Evolutionary conservation across 2,329 filamentous ascomycete genomes (phyloP).

Genomic region (Ramularia collo-cygni): DNA sequence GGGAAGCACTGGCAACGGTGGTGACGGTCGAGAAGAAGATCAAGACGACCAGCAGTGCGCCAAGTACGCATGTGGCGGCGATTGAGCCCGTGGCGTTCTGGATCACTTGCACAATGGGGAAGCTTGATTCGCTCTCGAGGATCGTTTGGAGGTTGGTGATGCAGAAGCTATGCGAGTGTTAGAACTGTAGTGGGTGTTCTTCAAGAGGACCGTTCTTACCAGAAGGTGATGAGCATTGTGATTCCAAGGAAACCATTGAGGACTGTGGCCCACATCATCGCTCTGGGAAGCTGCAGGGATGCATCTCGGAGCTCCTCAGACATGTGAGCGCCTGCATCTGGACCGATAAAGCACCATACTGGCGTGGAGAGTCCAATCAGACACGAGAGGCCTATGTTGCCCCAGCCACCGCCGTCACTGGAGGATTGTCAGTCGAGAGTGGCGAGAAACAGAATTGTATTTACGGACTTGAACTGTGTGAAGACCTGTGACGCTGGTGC

Average conservation of each 20-base stretch:
- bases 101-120: conserved; percentile 28
- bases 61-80: conserved; percentile 27
- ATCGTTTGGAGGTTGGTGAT: conserved; percentile 23
- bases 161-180: conserved; percentile 22
- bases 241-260: conserved; percentile 30
- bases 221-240: conserved; percentile 34
- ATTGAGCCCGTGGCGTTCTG: conserved; percentile 25
- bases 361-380: conserved; percentile 39
- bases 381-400: conserved; percentile 33
- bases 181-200: conserved; percentile 1
- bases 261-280: conserved; percentile 39
- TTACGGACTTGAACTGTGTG: conserved; percentile 29
- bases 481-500: conserved; percentile 27
- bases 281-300: conserved; percentile 36
- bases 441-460: neutral
- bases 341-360: conserved; percentile 30
- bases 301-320: conserved; percentile 33
- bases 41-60: conserved; percentile 26
- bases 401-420: conserved; percentile 36
- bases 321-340: conserved; percentile 34
- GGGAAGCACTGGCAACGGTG: conserved; percentile 28
- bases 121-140: conserved; percentile 21
- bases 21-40: conserved; percentile 31
- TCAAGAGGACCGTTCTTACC: conserved; percentile 20
- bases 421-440: conserved; percentile 3